Conservation (phyloP, 768 basidiomycete genomes). For the Boletus insuetus region DNA sequence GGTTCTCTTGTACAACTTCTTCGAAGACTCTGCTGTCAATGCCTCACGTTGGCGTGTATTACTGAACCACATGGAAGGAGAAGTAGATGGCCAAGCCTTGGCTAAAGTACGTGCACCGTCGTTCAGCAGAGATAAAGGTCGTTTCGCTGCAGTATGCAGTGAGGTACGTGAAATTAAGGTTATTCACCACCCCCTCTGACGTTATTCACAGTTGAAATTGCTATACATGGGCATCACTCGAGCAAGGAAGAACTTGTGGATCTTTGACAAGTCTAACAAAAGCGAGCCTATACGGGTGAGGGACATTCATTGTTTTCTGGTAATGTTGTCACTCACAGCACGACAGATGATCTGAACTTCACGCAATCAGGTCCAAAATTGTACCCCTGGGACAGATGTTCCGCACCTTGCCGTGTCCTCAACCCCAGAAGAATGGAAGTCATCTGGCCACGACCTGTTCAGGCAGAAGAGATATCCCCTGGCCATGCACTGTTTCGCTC, state of each 20-base stretch:
- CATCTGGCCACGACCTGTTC: conserved; percentile 40
- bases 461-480: conserved; percentile 42
- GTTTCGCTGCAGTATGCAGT: conserved; percentile 54
- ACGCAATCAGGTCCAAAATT: conserved; percentile 44
- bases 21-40: conserved; percentile 56
- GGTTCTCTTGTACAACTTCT: conserved; percentile 77
- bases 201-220: conserved; percentile 49
- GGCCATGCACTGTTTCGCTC: conserved; percentile 52
- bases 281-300: conserved; percentile 56
- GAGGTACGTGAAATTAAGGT: conserved; percentile 42
- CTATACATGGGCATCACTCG: conserved; percentile 72
- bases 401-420: conserved; percentile 57
- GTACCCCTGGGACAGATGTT: conserved; percentile 45
- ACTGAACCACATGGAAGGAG: conserved; percentile 39
- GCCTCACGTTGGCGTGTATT: conserved; percentile 59
- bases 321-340: neutral
- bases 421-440: conserved; percentile 45
- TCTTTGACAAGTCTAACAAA: conserved; percentile 58
- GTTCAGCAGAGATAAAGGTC: conserved; percentile 42
- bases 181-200: conserved; percentile 1
- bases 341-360: conserved; percentile 51
- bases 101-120: conserved; percentile 35
- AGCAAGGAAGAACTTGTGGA: conserved; percentile 68
- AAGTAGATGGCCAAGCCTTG: conserved; percentile 10
- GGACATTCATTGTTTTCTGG: neutral